Percentiles rank a stretch among this genome's conserved stretches.
Conservation (phyloP, 2,329 filamentous ascomycete species). For the Pseudogymnoascus sp. region DNA sequence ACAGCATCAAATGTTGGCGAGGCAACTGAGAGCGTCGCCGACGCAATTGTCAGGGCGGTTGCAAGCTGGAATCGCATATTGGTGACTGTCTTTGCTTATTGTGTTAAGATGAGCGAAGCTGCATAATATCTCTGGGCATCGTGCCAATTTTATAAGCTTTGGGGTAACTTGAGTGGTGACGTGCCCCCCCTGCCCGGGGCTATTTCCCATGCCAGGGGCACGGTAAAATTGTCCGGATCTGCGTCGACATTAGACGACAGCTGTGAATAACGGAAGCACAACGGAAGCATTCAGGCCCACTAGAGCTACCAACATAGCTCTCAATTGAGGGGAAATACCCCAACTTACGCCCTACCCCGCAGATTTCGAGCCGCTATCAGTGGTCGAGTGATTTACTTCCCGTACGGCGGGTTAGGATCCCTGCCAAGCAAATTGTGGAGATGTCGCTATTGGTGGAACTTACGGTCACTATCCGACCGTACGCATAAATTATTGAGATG, state of each 20-base stretch:
- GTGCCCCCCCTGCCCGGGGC: background rate
- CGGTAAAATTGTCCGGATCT: background rate
- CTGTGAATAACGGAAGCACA: background rate
- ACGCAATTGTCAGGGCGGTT: constrained; percentile 18
- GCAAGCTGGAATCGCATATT: constrained; percentile 24
- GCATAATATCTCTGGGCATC: background rate
- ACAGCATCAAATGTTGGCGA: constrained; percentile 17
- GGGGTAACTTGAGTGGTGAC: background rate
- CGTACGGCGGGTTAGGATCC: background rate
- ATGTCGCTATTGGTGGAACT: background rate
- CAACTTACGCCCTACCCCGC: background rate
- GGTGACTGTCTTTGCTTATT: constrained; percentile 2
- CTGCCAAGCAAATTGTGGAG: background rate
- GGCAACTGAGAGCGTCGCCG: constrained; percentile 20
- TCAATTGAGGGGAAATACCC: background rate
- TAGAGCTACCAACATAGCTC: background rate
- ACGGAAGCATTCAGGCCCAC: background rate
- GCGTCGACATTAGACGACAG: background rate
- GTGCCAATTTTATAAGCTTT: background rate
- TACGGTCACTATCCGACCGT: background rate
- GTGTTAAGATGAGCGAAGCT: background rate
- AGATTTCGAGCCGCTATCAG: background rate
- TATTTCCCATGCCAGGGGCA: background rate
- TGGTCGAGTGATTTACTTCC: background rate
- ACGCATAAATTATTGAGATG: constrained; percentile 17